A percentile compares a stretch with the other conserved stretches of the same genome.
These are phyloP conservation scores for Parachlorella kessleri DNA, from an alignment of 139 green algal genomes.

Conservation along the genomic window DNA sequence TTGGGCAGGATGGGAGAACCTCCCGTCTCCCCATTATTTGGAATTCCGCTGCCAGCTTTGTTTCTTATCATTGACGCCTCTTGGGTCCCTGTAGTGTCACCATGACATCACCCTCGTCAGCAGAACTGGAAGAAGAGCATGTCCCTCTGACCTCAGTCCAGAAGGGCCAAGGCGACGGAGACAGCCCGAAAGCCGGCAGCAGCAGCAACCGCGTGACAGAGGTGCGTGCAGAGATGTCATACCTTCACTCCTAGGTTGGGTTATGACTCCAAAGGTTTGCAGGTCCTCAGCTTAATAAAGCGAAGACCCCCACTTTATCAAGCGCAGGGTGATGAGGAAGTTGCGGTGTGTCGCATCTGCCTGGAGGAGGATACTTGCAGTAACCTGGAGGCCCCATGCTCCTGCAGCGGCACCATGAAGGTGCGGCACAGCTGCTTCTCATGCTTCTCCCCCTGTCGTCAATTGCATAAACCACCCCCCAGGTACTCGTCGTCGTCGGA, in stretches of 20 bases:
- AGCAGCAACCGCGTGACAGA: not conserved
- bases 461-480: not conserved
- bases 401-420: constrained; percentile 8
- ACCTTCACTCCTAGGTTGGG: not conserved
- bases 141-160: not conserved
- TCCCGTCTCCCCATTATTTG: no score
- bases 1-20: not conserved
- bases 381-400: constrained; percentile 2
- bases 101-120: no score
- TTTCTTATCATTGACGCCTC: not conserved
- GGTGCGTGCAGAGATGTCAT: not conserved
- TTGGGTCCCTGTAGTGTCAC: no score
- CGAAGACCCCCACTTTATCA: not conserved
- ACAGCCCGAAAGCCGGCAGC: not conserved
- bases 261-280: not conserved
- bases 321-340: not conserved
- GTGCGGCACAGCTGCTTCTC: not conserved
- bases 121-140: not conserved
- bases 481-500: not conserved
- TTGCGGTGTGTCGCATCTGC: not conserved
- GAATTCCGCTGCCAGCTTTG: not conserved
- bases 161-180: no score
- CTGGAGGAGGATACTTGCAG: not conserved
- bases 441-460: not conserved
- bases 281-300: not conserved